Percentiles rank a stretch among this genome's conserved stretches.
Conservation (phyloP, 345 rosid species). For the Linum trigynum region DNA sequence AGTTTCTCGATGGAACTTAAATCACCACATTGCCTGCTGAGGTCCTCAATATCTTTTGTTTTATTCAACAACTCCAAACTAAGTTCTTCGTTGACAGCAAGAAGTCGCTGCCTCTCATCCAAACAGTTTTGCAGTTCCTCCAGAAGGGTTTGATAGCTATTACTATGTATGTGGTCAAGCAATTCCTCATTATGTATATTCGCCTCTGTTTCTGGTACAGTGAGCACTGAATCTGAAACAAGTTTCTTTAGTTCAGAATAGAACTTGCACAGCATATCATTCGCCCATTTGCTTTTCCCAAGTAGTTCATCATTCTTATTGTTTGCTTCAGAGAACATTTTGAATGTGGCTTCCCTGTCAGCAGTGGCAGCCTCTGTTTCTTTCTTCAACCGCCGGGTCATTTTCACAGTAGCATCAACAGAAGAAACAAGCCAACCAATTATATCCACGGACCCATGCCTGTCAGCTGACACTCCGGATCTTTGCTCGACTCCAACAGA, state of each 20-base stretch:
- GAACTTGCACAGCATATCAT: constrained; percentile 27
- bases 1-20: constrained; percentile 41
- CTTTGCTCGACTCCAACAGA: constrained; percentile 23
- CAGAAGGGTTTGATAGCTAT: constrained; percentile 32
- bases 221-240: constrained; percentile 32
- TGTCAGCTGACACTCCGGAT: constrained; percentile 19
- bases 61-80: constrained; percentile 39
- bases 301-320: constrained; percentile 39
- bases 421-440: constrained; percentile 35
- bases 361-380: constrained; percentile 40
- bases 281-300: constrained; percentile 33
- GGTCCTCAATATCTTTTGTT: constrained; percentile 44
- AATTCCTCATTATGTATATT: constrained; percentile 23
- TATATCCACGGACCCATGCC: constrained; percentile 31
- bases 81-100: constrained; percentile 42
- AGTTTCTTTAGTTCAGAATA: constrained; percentile 43
- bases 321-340: constrained; percentile 37
- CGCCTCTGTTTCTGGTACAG: constrained; percentile 20
- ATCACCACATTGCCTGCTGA: constrained; percentile 37
- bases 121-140: constrained; percentile 42
- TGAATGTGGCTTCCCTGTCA: constrained; percentile 35
- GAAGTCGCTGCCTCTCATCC: constrained; percentile 51
- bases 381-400: constrained; percentile 46
- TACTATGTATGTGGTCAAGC: constrained; percentile 36
- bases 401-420: constrained; percentile 40